phyloP scores from a whole-genome alignment of 768 basidiomycete genomes.

The Calocybe indica region DNA sequence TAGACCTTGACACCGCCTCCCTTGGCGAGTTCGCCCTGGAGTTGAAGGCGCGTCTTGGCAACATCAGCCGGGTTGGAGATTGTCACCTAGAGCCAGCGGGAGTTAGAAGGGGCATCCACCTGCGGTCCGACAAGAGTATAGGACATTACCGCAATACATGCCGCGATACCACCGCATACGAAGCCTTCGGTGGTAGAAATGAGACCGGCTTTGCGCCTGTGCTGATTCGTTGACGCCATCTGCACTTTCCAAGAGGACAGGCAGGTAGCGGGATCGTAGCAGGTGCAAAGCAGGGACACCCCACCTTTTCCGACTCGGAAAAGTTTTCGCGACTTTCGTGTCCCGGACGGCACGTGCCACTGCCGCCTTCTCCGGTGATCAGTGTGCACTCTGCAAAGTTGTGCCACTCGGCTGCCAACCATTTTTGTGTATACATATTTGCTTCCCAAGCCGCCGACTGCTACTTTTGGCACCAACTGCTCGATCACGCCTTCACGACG shows the following conservation, averaged over 20 bases:
- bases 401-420: background rate
- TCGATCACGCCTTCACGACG: slow-evolving; percentile 1
- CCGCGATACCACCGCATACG: slow-evolving; percentile 85
- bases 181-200: slow-evolving; percentile 79
- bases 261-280: no score
- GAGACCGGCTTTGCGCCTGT: slow-evolving; percentile 13
- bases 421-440: background rate
- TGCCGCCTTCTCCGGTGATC: background rate
- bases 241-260: no score
- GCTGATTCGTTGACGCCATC: no score
- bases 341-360: no score
- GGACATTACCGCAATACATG: slow-evolving; percentile 69
- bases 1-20: slow-evolving; percentile 72
- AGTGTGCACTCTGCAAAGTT: background rate
- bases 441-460: no score
- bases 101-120: slow-evolving; percentile 8
- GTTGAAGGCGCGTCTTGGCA: slow-evolving; percentile 91
- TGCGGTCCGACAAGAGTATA: background rate
- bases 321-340: background rate
- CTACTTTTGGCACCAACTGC: background rate
- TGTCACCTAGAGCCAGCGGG: slow-evolving; percentile 48
- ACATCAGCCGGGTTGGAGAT: slow-evolving; percentile 79
- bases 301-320: background rate
- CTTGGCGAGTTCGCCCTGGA: slow-evolving; percentile 92
- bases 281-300: no score